Conservation (phyloP, 1,139 yeast species). For the Zygosaccharomyces sapae region DNA sequence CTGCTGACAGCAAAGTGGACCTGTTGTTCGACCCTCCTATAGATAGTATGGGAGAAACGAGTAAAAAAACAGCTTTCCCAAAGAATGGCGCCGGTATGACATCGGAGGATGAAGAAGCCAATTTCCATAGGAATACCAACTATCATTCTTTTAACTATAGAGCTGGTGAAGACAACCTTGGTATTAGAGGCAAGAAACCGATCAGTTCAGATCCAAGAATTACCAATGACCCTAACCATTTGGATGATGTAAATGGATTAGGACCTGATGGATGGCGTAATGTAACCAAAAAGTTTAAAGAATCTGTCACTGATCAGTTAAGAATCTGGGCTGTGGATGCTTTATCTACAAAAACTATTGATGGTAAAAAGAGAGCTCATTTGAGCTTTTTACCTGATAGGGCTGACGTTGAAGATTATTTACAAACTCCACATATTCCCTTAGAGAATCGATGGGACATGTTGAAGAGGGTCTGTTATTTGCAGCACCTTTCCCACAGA, state of each 20-base stretch:
- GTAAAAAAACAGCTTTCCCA: slow-evolving; percentile 15
- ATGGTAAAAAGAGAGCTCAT: slow-evolving; percentile 30
- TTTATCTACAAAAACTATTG: slow-evolving; percentile 36
- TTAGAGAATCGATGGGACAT: slow-evolving; percentile 48
- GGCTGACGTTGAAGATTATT: slow-evolving; percentile 52
- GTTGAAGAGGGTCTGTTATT: slow-evolving; percentile 62
- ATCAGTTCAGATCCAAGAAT: slow-evolving; percentile 79
- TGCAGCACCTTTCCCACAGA: slow-evolving; percentile 57
- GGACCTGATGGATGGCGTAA: slow-evolving; percentile 63
- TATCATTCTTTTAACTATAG: slow-evolving; percentile 77
- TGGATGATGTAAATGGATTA: slow-evolving; percentile 67
- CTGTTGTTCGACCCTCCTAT: slow-evolving; percentile 21
- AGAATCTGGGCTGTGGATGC: slow-evolving; percentile 52
- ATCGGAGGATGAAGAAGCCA: background rate
- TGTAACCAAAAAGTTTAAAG: slow-evolving; percentile 44
- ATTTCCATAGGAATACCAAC: slow-evolving; percentile 9
- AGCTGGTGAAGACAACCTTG: slow-evolving; percentile 83
- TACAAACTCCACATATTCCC: slow-evolving; percentile 45
- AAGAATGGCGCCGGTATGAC: slow-evolving; percentile 19
- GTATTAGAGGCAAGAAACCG: slow-evolving; percentile 78
- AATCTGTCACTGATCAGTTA: slow-evolving; percentile 51
- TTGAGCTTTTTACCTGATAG: slow-evolving; percentile 51
- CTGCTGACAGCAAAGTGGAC: slow-evolving; percentile 37
- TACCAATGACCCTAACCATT: slow-evolving; percentile 59
- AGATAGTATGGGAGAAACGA: slow-evolving; percentile 3